Percentiles rank a stretch among this genome's conserved stretches.
Evolutionary conservation across 2,329 filamentous ascomycete genomes (phyloP).

Genomic region (Gnomoniopsis smithogilvyi): DNA sequence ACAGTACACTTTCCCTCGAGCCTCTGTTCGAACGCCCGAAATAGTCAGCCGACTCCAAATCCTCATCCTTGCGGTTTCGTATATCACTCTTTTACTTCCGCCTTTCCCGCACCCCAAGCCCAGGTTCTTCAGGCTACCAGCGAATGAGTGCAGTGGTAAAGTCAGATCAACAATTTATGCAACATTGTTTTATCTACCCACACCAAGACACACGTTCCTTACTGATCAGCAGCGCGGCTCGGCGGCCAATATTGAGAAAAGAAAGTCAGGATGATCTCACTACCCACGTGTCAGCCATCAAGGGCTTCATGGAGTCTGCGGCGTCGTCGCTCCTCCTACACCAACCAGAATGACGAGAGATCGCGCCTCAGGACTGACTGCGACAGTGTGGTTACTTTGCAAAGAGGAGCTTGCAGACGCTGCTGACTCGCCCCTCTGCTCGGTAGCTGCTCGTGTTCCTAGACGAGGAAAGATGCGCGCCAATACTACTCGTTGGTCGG

Average conservation of each 20-base stretch:
- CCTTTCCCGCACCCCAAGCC: not conserved
- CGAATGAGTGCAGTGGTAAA: not conserved
- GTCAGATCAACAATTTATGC: not conserved
- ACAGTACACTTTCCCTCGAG: no score
- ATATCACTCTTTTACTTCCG: not conserved
- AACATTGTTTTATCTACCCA: not conserved
- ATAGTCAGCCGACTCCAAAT: not conserved
- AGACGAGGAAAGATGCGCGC: conserved; percentile 11
- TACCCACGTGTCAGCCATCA: no score
- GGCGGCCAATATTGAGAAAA: not conserved
- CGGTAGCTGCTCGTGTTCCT: conserved; percentile 11
- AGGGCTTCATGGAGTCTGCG: no score
- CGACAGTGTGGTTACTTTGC: no score
- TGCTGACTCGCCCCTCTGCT: conserved; percentile 10
- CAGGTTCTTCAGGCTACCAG: not conserved
- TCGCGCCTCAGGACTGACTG: no score
- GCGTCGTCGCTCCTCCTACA: no score
- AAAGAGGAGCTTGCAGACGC: no score
- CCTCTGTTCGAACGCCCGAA: not conserved
- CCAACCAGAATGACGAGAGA: no score
- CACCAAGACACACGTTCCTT: not conserved
- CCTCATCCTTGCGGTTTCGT: not conserved
- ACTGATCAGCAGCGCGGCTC: not conserved
- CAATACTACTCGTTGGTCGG: conserved; percentile 9
- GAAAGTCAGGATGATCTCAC: not conserved